Evolutionary conservation across 2,329 filamentous ascomycete genomes (phyloP).

Genomic region (Dactylellina sp.): DNA sequence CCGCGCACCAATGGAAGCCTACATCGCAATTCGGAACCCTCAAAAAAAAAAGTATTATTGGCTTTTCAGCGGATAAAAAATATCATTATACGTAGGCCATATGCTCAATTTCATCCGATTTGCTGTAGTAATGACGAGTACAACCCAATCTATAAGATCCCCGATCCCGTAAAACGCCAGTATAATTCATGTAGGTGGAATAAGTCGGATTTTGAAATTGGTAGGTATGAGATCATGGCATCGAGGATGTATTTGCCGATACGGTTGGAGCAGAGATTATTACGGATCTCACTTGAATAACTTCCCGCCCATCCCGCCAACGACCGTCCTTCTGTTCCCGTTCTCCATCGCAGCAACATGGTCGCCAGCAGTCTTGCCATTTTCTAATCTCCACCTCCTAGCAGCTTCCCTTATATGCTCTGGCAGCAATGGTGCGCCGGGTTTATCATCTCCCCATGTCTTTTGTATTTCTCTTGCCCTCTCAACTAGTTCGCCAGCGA

Average conservation of each 20-base stretch:
- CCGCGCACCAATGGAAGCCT: not conserved
- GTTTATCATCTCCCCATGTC: conserved; percentile 65
- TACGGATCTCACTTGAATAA: conserved; percentile 50
- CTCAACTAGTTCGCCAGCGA: conserved; percentile 75
- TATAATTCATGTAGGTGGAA: conserved; percentile 24
- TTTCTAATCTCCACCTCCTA: conserved; percentile 59
- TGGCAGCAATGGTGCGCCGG: conserved; percentile 58
- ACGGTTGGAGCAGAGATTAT: too few species aligned
- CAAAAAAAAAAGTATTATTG: not conserved
- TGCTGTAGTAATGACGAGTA: not conserved
- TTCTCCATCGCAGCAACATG: conserved; percentile 56
- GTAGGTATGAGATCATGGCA: too few species aligned
- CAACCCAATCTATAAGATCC: conserved; percentile 3
- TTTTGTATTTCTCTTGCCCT: conserved; percentile 73
- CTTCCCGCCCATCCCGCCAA: conserved; percentile 52
- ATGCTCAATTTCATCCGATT: not conserved
- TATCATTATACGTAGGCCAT: too few species aligned
- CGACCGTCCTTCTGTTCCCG: conserved; percentile 44
- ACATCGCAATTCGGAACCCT: not conserved
- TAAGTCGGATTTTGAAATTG: too few species aligned
- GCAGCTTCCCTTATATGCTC: conserved; percentile 60
- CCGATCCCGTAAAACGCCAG: conserved; percentile 28
- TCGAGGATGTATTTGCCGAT: too few species aligned
- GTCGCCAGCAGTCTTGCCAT: conserved; percentile 58
- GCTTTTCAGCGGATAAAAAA: too few species aligned